A percentile compares a stretch with the other conserved stretches of the same genome.
Evolutionary conservation across 2,329 filamentous ascomycete genomes (phyloP).

Genomic region (Passalora sequoiae): DNA sequence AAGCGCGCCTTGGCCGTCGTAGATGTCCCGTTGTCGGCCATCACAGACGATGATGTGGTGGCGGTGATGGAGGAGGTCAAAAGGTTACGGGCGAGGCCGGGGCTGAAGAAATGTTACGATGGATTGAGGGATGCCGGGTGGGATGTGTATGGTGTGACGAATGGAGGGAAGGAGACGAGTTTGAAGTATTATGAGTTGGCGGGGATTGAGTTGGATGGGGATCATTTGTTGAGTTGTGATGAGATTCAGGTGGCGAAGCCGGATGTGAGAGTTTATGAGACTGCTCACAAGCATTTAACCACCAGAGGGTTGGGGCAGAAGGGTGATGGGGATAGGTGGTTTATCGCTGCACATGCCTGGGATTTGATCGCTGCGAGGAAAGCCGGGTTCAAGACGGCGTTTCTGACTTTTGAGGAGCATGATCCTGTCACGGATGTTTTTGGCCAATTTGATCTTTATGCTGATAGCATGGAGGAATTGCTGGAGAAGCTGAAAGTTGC

Average conservation of each 20-base stretch:
- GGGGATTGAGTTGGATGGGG: conserved; percentile 24
- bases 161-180: conserved; percentile 28
- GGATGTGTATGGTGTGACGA: conserved; percentile 31
- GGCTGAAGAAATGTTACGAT: conserved; percentile 29
- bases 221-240: conserved; percentile 30
- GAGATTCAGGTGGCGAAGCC: conserved; percentile 29
- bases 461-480: conserved; percentile 26
- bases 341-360: conserved; percentile 31
- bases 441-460: conserved; percentile 30
- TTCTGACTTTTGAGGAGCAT: conserved; percentile 29
- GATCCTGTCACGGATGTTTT: conserved; percentile 29
- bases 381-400: conserved; percentile 31
- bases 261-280: conserved; percentile 27
- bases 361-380: conserved; percentile 29
- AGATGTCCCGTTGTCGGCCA: conserved; percentile 19
- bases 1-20: conserved; percentile 25
- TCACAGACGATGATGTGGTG: conserved; percentile 26
- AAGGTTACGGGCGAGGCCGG: conserved; percentile 17
- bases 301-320: conserved; percentile 18
- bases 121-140: conserved; percentile 25
- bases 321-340: conserved; percentile 27
- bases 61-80: conserved; percentile 27
- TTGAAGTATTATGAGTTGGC: conserved; percentile 29
- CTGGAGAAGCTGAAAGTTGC: conserved; percentile 27
- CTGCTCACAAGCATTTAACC: conserved; percentile 23